These are phyloP conservation scores for Talaromyces proteolyticus DNA, from an alignment of 495 filamentous ascomycete genomes.

Conservation along the genomic window DNA sequence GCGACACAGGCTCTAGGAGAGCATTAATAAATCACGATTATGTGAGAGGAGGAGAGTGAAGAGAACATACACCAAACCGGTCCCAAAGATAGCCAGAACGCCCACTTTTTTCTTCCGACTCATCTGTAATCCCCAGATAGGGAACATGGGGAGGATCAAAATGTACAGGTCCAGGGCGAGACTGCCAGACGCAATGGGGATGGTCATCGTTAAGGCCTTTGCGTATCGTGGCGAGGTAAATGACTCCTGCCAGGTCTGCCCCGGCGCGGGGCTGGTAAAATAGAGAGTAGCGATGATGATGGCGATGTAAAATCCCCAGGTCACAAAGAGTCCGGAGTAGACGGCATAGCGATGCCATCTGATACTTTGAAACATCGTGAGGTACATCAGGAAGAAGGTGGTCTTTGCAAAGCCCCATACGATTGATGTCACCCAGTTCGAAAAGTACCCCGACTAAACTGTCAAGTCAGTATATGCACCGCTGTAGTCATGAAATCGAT, in stretches of 20 bases:
- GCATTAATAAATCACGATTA: not conserved
- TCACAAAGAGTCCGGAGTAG: conserved; percentile 4
- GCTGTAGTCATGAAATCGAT: not conserved
- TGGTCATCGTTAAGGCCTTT: not conserved
- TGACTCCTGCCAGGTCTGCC: conserved; percentile 2
- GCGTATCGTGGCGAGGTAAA: not conserved
- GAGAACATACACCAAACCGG: conserved; percentile 3
- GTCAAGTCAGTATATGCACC: not conserved
- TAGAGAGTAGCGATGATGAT: not conserved
- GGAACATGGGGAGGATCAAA: conserved; percentile 6
- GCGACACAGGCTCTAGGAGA: conserved; percentile 6
- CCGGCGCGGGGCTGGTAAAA: conserved; percentile 3
- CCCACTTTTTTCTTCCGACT: conserved; percentile 3
- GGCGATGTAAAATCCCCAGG: not conserved
- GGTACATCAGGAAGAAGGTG: conserved; percentile 10
- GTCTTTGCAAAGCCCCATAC: conserved; percentile 5
- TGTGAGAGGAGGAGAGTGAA: not conserved
- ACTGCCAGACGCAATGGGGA: not conserved
- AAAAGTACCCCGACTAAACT: not conserved
- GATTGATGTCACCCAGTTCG: not conserved
- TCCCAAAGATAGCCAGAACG: conserved; percentile 6
- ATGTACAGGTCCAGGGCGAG: conserved; percentile 8
- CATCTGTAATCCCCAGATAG: conserved; percentile 4
- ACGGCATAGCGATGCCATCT: conserved; percentile 5
- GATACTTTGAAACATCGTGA: conserved; percentile 5